These are phyloP conservation scores for Colletotrichum phormii DNA, from an alignment of 2,329 filamentous ascomycete genomes.

Conservation along the genomic window DNA sequence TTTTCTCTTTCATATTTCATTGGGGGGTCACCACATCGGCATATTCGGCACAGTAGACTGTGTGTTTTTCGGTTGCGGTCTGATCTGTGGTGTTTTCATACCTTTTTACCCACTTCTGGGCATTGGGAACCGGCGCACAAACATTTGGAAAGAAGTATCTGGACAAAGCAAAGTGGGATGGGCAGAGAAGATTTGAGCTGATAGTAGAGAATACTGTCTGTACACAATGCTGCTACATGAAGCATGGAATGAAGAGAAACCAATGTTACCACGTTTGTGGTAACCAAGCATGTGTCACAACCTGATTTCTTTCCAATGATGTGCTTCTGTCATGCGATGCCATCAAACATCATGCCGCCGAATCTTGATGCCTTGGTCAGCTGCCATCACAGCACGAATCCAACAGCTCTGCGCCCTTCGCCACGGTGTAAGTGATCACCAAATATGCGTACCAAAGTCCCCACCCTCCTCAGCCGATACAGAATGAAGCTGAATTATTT, in stretches of 20 bases:
- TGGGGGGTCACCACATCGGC: background rate
- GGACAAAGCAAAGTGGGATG: background rate
- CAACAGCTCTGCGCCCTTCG: background rate
- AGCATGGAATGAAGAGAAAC: background rate
- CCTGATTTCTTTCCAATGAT: background rate
- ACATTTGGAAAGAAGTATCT: background rate
- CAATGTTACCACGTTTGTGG: background rate
- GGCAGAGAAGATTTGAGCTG: background rate
- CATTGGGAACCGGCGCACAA: constrained; percentile 9
- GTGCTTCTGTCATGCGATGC: background rate
- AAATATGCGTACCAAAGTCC: background rate
- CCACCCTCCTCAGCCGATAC: background rate
- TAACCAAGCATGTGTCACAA: background rate
- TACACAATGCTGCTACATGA: background rate
- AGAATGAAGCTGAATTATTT: background rate
- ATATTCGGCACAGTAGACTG: constrained; percentile 26
- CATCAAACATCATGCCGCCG: too few species aligned
- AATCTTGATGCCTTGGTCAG: too few species aligned
- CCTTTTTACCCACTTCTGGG: background rate
- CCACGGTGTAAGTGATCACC: background rate
- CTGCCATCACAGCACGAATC: background rate
- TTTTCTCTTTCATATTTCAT: background rate
- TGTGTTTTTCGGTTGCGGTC: background rate
- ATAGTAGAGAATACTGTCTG: background rate
- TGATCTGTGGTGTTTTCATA: background rate